A percentile compares a stretch with the other conserved stretches of the same genome.
Evolutionary conservation across 148 eudicot genomes (phyloP).

Genomic region (Gaultheria prostrata): DNA sequence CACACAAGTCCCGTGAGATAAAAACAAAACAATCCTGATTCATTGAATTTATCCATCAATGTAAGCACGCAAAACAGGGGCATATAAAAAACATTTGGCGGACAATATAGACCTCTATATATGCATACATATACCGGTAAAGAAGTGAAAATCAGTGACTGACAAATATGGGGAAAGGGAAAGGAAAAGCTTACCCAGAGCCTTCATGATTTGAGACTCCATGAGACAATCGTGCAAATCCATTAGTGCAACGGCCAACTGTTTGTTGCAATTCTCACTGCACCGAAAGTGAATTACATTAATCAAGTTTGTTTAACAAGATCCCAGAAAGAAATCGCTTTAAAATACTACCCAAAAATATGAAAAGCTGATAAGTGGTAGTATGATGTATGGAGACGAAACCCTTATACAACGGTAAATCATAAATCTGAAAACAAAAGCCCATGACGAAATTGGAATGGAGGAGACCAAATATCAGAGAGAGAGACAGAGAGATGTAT

Average conservation of each 20-base stretch:
- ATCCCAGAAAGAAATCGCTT: neutral
- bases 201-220: conserved; percentile 73
- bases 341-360: neutral
- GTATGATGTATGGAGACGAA: neutral
- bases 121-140: neutral
- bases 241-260: conserved; percentile 68
- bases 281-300: neutral
- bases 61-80: neutral
- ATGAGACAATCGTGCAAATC: conserved; percentile 72
- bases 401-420: neutral
- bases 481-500: neutral
- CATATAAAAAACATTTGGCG: neutral
- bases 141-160: neutral
- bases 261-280: conserved; percentile 3
- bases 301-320: neutral
- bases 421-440: neutral
- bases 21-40: neutral
- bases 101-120: neutral
- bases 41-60: neutral
- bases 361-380: neutral
- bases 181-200: conserved; percentile 38
- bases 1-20: neutral
- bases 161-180: neutral
- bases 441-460: neutral
- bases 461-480: neutral